phyloP scores from a whole-genome alignment of 345 rosid genomes.

The Eucalyptus albens region DNA sequence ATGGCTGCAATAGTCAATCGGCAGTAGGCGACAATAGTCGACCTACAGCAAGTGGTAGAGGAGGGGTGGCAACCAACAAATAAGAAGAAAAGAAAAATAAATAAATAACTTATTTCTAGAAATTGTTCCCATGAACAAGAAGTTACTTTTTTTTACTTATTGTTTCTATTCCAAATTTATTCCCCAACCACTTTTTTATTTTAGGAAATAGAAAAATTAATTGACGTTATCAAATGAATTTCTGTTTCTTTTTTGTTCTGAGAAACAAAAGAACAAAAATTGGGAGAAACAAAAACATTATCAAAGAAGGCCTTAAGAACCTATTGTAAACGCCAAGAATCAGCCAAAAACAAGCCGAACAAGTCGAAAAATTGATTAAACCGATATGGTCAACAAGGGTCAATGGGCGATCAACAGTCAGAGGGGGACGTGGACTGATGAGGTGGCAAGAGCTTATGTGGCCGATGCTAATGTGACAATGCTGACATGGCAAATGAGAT shows the following conservation, averaged over 20 bases:
- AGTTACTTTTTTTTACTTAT: no score
- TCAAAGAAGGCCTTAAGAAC: not conserved
- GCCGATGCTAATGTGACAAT: not conserved
- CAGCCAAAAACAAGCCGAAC: not conserved
- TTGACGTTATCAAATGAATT: no score
- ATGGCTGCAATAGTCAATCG: fast-evolving
- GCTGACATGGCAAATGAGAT: not conserved
- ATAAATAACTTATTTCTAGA: no score
- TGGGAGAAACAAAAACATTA: no score
- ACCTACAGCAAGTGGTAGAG: fast-evolving
- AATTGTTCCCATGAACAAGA: no score
- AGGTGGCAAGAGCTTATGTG: not conserved
- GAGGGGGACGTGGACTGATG: not conserved
- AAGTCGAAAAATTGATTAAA: not conserved
- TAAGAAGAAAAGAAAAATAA: no score
- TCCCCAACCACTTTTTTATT: fast-evolving
- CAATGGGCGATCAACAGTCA: not conserved
- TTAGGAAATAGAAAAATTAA: no score
- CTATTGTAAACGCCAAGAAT: not conserved
- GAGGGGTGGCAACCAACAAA: no score
- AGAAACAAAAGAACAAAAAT: fast-evolving
- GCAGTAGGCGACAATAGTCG: no score
- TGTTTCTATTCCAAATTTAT: no score
- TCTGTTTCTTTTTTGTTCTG: fast-evolving
- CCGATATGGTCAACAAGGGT: not conserved